phyloP scores from a whole-genome alignment of 2,329 filamentous ascomycete species.

The Fusarium dlaminii region DNA sequence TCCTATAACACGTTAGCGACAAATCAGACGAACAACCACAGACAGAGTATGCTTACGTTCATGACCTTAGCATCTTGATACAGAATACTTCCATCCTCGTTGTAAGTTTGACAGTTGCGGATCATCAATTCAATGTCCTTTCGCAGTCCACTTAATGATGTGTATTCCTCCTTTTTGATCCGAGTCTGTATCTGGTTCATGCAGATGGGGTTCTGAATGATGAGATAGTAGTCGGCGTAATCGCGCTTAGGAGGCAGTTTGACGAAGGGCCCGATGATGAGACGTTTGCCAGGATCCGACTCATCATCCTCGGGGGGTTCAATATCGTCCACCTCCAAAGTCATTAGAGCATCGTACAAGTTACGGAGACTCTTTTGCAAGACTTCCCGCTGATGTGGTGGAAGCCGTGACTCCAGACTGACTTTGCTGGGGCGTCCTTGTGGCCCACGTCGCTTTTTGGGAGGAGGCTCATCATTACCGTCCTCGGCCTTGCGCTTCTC shows the following conservation, averaged over 20 bases:
- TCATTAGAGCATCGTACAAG: conserved; percentile 83
- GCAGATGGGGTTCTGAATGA: conserved; percentile 92
- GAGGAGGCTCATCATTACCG: conserved; percentile 78
- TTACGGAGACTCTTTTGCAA: conserved; percentile 82
- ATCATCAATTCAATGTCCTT: conserved; percentile 87
- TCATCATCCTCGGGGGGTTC: conserved; percentile 67
- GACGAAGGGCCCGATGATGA: conserved; percentile 94
- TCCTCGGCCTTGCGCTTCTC: conserved; percentile 92
- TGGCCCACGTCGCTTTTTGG: conserved; percentile 80
- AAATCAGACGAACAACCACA: background rate
- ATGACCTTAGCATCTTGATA: conserved; percentile 94
- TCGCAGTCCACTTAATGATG: conserved; percentile 79
- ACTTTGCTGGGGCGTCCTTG: conserved; percentile 74
- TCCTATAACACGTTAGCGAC: conserved; percentile 57
- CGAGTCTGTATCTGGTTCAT: conserved; percentile 95
- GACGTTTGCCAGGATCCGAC: conserved; percentile 70
- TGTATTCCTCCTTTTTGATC: conserved; percentile 97
- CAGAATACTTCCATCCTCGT: conserved; percentile 92
- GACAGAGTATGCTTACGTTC: conserved; percentile 67
- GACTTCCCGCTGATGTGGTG: conserved; percentile 74
- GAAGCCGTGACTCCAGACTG: conserved; percentile 60
- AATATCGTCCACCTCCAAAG: conserved; percentile 80
- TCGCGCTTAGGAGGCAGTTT: conserved; percentile 88
- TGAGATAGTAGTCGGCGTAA: conserved; percentile 94
- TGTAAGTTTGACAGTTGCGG: conserved; percentile 92